Percentiles rank a stretch among this genome's conserved stretches.
Conservation (phyloP, 2,329 filamentous ascomycete genomes). For the Emmonsiellopsis sp. region DNA sequence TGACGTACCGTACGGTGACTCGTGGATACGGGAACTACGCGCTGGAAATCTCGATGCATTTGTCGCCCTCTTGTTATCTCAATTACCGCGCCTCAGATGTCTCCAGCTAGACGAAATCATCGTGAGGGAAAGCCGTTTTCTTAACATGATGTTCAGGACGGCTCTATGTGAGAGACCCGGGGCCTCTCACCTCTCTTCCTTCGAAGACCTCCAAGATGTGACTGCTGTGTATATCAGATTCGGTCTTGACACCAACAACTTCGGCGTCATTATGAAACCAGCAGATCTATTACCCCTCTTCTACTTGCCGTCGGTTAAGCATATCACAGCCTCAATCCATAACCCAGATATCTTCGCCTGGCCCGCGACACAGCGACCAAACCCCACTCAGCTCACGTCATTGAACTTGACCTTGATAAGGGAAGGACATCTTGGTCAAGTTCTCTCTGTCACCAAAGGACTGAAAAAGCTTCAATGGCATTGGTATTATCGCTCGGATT, state of each 20-base stretch:
- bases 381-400: slow-evolving; percentile 3
- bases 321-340: slow-evolving; percentile 11
- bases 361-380: slow-evolving; percentile 8
- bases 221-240: not conserved
- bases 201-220: slow-evolving; percentile 4
- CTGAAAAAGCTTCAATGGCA: slow-evolving; percentile 4
- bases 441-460: slow-evolving; percentile 4
- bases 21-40: slow-evolving; percentile 13
- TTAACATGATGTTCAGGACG: slow-evolving; percentile 1
- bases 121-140: not conserved
- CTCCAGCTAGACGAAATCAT: slow-evolving; percentile 9
- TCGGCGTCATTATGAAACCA: slow-evolving; percentile 8
- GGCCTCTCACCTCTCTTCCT: not conserved
- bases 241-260: not conserved
- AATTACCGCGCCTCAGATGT: slow-evolving; percentile 9
- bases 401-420: slow-evolving; percentile 3
- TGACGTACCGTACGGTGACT: slow-evolving; percentile 1
- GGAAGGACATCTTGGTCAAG: slow-evolving; percentile 1
- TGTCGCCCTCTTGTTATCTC: slow-evolving; percentile 14
- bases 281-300: slow-evolving; percentile 14
- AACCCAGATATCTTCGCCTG: slow-evolving; percentile 12
- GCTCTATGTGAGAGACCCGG: not conserved
- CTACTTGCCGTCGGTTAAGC: slow-evolving; percentile 13
- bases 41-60: slow-evolving; percentile 13
- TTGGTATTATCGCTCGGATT: slow-evolving; percentile 5